Percentiles rank a stretch among this genome's conserved stretches.
Evolutionary conservation across 305 asterid species (phyloP).

Genomic region (Solanum chacoense): DNA sequence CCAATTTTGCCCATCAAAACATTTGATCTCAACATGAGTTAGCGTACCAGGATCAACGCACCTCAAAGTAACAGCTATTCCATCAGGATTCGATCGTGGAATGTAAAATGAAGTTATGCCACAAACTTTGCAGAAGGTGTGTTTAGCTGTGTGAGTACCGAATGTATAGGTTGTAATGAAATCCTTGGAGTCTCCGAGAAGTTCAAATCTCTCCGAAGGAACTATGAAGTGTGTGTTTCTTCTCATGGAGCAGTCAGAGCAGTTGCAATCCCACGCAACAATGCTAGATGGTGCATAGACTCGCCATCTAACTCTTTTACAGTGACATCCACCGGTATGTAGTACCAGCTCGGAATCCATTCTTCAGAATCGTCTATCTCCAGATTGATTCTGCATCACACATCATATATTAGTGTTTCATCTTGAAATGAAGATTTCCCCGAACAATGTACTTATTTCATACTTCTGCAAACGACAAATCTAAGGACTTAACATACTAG

Average conservation of each 20-base stretch:
- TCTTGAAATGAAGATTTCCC: neutral
- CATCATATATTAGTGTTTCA: neutral
- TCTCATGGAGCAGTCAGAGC: conserved; percentile 78
- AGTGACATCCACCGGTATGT: conserved; percentile 87
- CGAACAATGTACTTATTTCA: neutral
- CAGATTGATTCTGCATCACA: neutral
- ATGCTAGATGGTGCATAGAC: conserved; percentile 50
- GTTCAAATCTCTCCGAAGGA: conserved; percentile 57
- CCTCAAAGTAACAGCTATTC: conserved; percentile 37
- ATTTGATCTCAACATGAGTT: conserved; percentile 56
- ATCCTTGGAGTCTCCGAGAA: conserved; percentile 47
- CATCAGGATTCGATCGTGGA: conserved; percentile 80
- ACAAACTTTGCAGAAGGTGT: conserved; percentile 73
- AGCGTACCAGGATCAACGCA: conserved; percentile 71
- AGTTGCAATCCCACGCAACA: conserved; percentile 69
- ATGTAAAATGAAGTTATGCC: conserved; percentile 78
- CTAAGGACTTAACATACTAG: neutral
- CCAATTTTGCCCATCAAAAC: conserved; percentile 64
- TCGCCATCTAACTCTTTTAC: conserved; percentile 60
- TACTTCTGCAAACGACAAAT: neutral
- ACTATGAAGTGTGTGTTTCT: conserved; percentile 63
- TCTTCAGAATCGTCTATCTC: neutral
- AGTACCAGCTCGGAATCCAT: conserved; percentile 36
- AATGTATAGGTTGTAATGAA: conserved; percentile 67
- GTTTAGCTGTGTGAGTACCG: conserved; percentile 75